These are phyloP conservation scores for Groenewaldozyma salmanticensis DNA, from an alignment of 805 yeast genomes.

Conservation along the genomic window DNA sequence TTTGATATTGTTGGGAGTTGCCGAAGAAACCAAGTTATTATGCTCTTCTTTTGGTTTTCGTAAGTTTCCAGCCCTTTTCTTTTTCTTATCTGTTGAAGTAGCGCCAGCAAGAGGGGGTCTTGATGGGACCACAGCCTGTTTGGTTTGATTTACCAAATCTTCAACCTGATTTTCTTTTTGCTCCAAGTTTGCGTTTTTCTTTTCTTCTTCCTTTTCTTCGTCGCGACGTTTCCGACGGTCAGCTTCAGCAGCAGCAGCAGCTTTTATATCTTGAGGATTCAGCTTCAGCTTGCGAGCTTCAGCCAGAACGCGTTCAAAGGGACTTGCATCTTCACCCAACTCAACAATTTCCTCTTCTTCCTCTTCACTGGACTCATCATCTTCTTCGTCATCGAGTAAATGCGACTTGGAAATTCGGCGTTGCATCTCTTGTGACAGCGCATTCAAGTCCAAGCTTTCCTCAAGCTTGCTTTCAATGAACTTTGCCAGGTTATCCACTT, in stretches of 20 bases:
- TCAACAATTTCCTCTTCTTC: constrained; percentile 8
- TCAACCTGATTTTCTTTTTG: background rate
- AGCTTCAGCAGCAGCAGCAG: constrained; percentile 5
- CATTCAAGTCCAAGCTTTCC: background rate
- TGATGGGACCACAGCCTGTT: background rate
- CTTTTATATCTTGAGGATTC: constrained; percentile 15
- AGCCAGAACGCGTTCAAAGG: constrained; percentile 18
- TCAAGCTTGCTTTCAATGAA: background rate
- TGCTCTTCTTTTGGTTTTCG: background rate
- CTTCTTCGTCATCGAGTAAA: background rate
- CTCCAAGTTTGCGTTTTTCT: background rate
- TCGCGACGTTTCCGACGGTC: background rate
- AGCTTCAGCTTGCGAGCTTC: constrained; percentile 17
- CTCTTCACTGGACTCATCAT: constrained; percentile 7
- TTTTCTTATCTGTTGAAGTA: background rate
- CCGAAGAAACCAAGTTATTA: background rate
- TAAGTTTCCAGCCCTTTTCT: background rate
- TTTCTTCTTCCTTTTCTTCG: constrained; percentile 1
- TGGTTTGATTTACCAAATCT: background rate
- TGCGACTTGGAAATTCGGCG: background rate
- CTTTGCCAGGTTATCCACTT: background rate
- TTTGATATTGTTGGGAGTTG: background rate
- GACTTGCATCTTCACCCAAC: constrained; percentile 14
- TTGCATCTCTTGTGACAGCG: background rate
- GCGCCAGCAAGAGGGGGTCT: background rate